A percentile compares a stretch with the other conserved stretches of the same genome.
These are phyloP conservation scores for Penicillium diatomitis DNA, from an alignment of 495 filamentous ascomycete species.

Conservation along the genomic window DNA sequence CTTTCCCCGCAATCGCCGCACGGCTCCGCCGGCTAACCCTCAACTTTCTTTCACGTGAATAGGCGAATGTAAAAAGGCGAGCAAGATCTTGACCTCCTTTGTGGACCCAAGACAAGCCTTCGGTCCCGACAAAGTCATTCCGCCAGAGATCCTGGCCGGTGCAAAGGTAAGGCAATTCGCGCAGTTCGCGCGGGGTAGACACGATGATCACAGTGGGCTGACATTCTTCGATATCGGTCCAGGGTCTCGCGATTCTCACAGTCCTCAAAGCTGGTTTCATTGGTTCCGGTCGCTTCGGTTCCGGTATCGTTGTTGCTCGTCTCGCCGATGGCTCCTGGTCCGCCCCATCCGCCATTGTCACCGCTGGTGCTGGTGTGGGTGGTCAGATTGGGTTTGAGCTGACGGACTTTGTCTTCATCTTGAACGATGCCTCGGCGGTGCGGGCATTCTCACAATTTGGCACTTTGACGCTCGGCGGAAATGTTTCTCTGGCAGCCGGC, in stretches of 20 bases:
- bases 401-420: conserved; percentile 97
- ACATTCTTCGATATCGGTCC: conserved; percentile 1
- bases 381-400: conserved; percentile 97
- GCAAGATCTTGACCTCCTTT: conserved; percentile 90
- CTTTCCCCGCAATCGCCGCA: conserved; percentile 31
- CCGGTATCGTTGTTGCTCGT: conserved; percentile 86
- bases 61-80: conserved; percentile 86
- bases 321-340: conserved; percentile 90
- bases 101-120: conserved; percentile 91
- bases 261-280: conserved; percentile 95
- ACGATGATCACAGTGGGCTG: conserved; percentile 1
- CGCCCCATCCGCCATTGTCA: conserved; percentile 85
- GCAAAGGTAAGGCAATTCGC: conserved; percentile 61
- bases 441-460: conserved; percentile 91
- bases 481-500: conserved; percentile 91
- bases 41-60: conserved; percentile 5
- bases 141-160: conserved; percentile 76
- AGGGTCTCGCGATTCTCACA: conserved; percentile 93
- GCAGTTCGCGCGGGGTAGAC: conserved; percentile 1
- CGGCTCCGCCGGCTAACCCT: conserved; percentile 19
- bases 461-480: conserved; percentile 85
- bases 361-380: conserved; percentile 85
- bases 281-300: conserved; percentile 85
- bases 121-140: conserved; percentile 95
- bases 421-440: conserved; percentile 87